Conservation (phyloP, 2,329 filamentous ascomycete genomes). For the Colletotrichum abscissum region DNA sequence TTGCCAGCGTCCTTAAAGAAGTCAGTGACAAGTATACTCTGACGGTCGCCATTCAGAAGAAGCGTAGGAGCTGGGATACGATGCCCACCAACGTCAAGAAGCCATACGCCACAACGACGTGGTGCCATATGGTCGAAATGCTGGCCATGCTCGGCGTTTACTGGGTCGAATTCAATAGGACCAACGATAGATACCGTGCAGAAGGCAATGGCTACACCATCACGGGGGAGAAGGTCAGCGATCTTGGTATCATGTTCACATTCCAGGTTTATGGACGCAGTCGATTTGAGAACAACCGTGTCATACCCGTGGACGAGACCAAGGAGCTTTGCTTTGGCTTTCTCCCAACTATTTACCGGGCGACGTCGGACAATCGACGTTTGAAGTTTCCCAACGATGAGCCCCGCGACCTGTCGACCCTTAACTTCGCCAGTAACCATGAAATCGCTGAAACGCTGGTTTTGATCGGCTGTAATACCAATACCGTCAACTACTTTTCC, state of each 20-base stretch:
- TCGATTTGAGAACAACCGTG: constrained; percentile 59
- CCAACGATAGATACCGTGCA: constrained; percentile 61
- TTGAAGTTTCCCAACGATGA: constrained; percentile 53
- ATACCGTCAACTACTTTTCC: constrained; percentile 58
- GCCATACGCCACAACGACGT: constrained; percentile 65
- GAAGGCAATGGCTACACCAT: constrained; percentile 67
- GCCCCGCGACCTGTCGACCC: constrained; percentile 51
- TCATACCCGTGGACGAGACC: constrained; percentile 63
- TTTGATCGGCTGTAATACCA: constrained; percentile 64
- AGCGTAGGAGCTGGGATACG: constrained; percentile 61
- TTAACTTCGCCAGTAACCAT: constrained; percentile 60
- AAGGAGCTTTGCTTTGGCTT: constrained; percentile 68
- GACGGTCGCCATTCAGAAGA: constrained; percentile 58
- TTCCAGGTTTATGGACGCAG: constrained; percentile 63
- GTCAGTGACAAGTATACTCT: constrained; percentile 50
- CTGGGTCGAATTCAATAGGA: constrained; percentile 69
- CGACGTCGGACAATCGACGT: constrained; percentile 51
- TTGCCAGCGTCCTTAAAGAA: not conserved
- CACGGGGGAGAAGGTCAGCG: constrained; percentile 56
- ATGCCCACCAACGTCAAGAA: constrained; percentile 60
- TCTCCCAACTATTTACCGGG: constrained; percentile 64
- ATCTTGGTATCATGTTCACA: constrained; percentile 65
- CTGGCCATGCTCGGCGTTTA: constrained; percentile 65
- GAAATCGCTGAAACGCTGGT: constrained; percentile 65
- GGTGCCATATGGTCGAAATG: constrained; percentile 66